Percentiles rank a stretch among this genome's conserved stretches.
phyloP scores from a whole-genome alignment of 352 stramenopile species.

The Poterioochromonas sp. region DNA sequence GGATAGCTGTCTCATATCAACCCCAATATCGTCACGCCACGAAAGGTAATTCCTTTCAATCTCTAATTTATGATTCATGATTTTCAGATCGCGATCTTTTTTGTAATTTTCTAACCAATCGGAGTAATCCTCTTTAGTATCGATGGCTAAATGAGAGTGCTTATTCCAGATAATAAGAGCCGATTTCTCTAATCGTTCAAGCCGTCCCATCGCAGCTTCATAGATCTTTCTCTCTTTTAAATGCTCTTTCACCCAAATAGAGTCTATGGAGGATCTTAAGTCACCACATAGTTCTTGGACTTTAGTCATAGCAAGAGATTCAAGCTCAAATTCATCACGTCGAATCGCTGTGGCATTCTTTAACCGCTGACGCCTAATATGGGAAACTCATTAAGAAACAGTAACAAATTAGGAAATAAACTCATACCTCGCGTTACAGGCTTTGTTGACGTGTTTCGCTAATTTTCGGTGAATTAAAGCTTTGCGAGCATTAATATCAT shows the following conservation, averaged over 20 bases:
- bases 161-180: slow-evolving; percentile 29
- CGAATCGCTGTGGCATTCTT: not conserved
- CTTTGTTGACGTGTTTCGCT: slow-evolving; percentile 15
- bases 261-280: not conserved
- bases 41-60: not conserved
- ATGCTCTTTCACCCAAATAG: slow-evolving; percentile 24
- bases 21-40: not conserved
- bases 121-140: not conserved
- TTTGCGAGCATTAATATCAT: slow-evolving; percentile 20
- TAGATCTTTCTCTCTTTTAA: slow-evolving; percentile 12
- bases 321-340: slow-evolving; percentile 17
- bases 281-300: not conserved
- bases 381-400: not conserved
- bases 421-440: not conserved
- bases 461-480: slow-evolving; percentile 12
- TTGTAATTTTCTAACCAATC: slow-evolving; percentile 13
- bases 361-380: not conserved
- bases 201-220: not conserved
- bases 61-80: not conserved
- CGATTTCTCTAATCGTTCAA: slow-evolving; percentile 3
- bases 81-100: slow-evolving; percentile 8
- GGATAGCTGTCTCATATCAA: not conserved
- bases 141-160: slow-evolving; percentile 3
- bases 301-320: not conserved
- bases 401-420: not conserved